These are phyloP conservation scores for Chamaecyparis obtusa DNA, from an alignment of 75 land plant genomes.

Conservation along the genomic window DNA sequence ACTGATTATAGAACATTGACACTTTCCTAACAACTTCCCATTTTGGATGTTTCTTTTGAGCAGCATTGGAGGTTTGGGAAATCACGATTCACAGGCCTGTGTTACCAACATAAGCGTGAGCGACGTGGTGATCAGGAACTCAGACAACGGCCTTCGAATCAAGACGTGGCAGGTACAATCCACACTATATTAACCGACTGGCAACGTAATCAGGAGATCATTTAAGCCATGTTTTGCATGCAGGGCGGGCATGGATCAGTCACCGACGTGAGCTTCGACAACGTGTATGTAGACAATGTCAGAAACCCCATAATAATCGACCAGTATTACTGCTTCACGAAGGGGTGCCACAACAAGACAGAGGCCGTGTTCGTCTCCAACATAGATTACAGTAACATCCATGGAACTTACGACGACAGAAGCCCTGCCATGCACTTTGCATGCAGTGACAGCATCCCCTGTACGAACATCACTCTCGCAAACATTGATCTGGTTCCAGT, in stretches of 20 bases:
- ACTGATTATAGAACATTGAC: too few relatives aligned
- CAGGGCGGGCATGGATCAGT: constrained; percentile 84
- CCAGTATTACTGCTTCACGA: constrained; percentile 84
- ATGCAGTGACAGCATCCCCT: constrained; percentile 82
- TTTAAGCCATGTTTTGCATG: too few relatives aligned
- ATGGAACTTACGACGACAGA: constrained; percentile 72
- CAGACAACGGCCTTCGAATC: constrained; percentile 86
- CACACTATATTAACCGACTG: too few relatives aligned
- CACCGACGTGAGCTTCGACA: constrained; percentile 47
- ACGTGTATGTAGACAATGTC: constrained; percentile 65
- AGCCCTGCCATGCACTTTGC: constrained; percentile 77
- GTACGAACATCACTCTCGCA: constrained; percentile 69
- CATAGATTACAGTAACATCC: constrained; percentile 61
- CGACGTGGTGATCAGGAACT: constrained; percentile 45
- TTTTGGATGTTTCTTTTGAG: too few relatives aligned
- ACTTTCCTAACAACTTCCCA: too few relatives aligned
- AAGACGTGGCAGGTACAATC: constrained; percentile 76
- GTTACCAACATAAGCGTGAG: constrained; percentile 77
- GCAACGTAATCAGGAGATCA: too few relatives aligned
- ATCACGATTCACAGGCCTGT: constrained; percentile 70
- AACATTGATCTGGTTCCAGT: constrained; percentile 74
- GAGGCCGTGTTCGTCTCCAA: constrained; percentile 66
- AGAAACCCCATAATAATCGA: constrained; percentile 80
- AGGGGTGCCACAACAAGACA: constrained; percentile 62
- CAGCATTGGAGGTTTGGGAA: constrained; percentile 94